Evolutionary conservation across 2,329 filamentous ascomycete species (phyloP), one percentile per base, ranked within the genome.

Genomic region (Sclerotinia borealis): DNA sequence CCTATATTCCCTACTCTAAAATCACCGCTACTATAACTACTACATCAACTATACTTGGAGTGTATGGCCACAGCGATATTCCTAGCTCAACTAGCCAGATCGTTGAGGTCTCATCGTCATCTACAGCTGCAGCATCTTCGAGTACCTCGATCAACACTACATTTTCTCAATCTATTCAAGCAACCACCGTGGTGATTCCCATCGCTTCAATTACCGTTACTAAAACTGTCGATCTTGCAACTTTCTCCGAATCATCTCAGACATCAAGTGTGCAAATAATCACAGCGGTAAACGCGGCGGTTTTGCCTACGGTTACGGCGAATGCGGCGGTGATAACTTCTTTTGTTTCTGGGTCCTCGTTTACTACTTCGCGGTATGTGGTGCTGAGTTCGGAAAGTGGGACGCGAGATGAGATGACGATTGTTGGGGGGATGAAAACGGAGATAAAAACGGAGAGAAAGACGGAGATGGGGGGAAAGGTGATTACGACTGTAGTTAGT

Each of bases 1-100:
- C 66, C 1, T 65, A 66, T 63, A n/a, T 68, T 29, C 65, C 66
- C 22, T 61, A 64, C 11, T 64, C 51, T 29, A 49, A 54, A 54
- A 36, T 67, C 4, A 65, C 65, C 1, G 64, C 25, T 15, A 39
- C 27, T 13, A 25, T 27, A 3, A 31, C 29, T 17, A 65, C 51
- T 4, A 66, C 65, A 17, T 62, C 50, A 9, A 64, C 58, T 4
- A 59, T 68, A 19, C 50, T 19, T 59, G 64, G 59, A 17, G 65
- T 61, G 34, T 61, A 55, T 25, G 54, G 36, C 13, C 10, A 15
- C 25, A n/a, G 13, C 9, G 37, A 7, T 19, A 19, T n/a, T n/a
- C 10, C 55, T 17, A 34, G 29, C 43, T 22, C 27, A 52, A 11
- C 19, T 7, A 37, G 25, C 22, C 19, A 15, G 34, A 25, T 2